Conservation (phyloP, 1,284 basidiomycete genomes). For the Trichosporon inkin region DNA sequence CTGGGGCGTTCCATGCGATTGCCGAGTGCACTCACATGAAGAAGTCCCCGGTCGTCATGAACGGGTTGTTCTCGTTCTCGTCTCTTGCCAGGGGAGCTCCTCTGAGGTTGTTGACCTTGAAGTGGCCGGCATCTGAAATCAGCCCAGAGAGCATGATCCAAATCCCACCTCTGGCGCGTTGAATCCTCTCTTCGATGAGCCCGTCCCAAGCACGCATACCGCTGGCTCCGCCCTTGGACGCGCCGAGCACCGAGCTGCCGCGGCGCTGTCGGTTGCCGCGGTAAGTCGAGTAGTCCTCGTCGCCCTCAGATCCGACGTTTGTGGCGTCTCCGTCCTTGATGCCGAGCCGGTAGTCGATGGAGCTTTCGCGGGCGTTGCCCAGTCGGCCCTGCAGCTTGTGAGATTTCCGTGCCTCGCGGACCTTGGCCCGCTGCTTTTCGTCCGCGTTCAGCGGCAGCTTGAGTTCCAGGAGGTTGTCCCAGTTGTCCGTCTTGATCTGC, state of each 20-base stretch:
- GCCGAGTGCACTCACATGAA: conserved; percentile 63
- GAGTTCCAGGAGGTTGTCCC: conserved; percentile 38
- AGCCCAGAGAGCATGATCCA: conserved; percentile 4
- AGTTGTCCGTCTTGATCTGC: conserved; percentile 23
- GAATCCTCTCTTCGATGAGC: conserved; percentile 73
- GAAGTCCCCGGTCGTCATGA: conserved; percentile 53
- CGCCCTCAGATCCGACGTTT: conserved; percentile 17
- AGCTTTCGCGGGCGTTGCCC: conserved; percentile 65
- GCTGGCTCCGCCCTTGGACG: conserved; percentile 35
- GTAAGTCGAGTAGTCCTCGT: conserved; percentile 55
- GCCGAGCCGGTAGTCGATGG: conserved; percentile 64
- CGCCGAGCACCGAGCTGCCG: conserved; percentile 43
- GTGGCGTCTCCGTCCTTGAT: conserved; percentile 54
- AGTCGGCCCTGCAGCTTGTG: conserved; percentile 59
- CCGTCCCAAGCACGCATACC: conserved; percentile 68
- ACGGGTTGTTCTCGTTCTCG: conserved; percentile 68
- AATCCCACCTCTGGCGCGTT: conserved; percentile 52
- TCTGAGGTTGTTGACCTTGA: conserved; percentile 66
- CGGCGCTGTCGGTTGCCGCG: conserved; percentile 55
- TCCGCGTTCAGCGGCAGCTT: conserved; percentile 51
- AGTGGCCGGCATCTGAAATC: conserved; percentile 58
- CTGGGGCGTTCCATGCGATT: no score
- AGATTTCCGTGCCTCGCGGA: conserved; percentile 57
- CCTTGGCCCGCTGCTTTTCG: conserved; percentile 56
- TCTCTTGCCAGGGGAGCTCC: conserved; percentile 65